Base-by-base conservation (phyloP, 2,329 filamentous ascomycete genomes). In the Myriosclerotinia curreyana region DNA sequence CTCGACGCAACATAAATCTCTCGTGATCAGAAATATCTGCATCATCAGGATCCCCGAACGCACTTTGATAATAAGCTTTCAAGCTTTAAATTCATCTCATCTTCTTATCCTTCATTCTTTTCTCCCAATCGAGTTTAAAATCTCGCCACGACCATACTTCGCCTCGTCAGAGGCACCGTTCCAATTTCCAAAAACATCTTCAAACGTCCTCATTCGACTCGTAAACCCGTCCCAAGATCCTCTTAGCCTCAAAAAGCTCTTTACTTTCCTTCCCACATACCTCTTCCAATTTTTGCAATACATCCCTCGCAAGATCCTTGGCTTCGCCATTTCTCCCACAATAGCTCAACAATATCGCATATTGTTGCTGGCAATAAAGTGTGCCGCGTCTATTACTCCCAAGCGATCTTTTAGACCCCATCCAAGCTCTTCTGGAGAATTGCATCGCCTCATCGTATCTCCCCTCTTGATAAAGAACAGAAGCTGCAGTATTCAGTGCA, bases 401-500 rank as follows among this genome's bases (percentile, higher is more conserved):
- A 17, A 50, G 11, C 12, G 15, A 1, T 11, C 2, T 28, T 50
- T 25, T 22, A 50, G 9, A 4, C 2, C 2, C 15, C 48, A 28
- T 7, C 25, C 15, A 50, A 50, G 48, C 25, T 7, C 14, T 15
- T 15, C 25, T 50, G 8, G 6, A 28, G 1, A 28, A 5, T 25
- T 1, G n/a, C 25, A 28, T 22, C 9, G 8, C n/a, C 14, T 50
- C 48, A 17, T 50, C 6, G 8, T 4, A 28, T 15, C 22, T 28
- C 6, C 2, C 14, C 25, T 28, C 9, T 15, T 14, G 1, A 5
- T 28, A 28, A 50, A 12, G 9, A 28, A 9, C 14, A 25, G 9
- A 1, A n/a, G 1, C 2, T 2, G 20, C 7, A 1, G 1, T 5
- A 15, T 42, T 14, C 1, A 5, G 12, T 42, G 12, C 12, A 15